phyloP scores from a whole-genome alignment of 129 eudicot species.

The Smallanthus sonchifolius region DNA sequence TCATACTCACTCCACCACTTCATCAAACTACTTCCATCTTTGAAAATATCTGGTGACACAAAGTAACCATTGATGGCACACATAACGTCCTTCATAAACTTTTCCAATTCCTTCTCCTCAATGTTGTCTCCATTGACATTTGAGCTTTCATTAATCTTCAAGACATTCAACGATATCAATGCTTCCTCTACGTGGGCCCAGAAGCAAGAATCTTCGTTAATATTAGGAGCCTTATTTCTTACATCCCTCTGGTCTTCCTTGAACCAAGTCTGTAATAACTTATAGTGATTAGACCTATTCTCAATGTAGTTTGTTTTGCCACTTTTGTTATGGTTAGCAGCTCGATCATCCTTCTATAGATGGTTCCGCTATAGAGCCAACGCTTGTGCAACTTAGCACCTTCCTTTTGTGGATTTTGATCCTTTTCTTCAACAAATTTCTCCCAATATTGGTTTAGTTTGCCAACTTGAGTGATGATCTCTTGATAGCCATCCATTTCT shows the following conservation, averaged over 20 bases:
- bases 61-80: conserved; percentile 7
- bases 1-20: conserved; percentile 45
- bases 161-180: conserved; percentile 9
- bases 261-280: conserved; percentile 31
- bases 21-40: conserved; percentile 39
- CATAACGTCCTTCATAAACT: conserved; percentile 36
- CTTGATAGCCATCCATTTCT: background rate
- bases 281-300: conserved; percentile 33
- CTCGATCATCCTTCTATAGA: conserved; percentile 41
- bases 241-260: conserved; percentile 9
- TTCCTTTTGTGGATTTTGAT: conserved; percentile 34
- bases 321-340: conserved; percentile 39
- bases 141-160: conserved; percentile 9
- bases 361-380: conserved; percentile 36
- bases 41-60: conserved; percentile 40
- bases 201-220: conserved; percentile 48
- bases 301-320: conserved; percentile 26
- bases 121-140: background rate
- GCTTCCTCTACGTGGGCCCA: conserved; percentile 62
- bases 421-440: conserved; percentile 10
- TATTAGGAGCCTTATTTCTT: conserved; percentile 26
- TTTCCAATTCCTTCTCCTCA: background rate
- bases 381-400: conserved; percentile 15
- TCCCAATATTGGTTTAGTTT: conserved; percentile 32
- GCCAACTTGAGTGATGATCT: background rate